Percentiles rank a stretch among this genome's conserved stretches.
phyloP scores from a whole-genome alignment of 345 rosid genomes.

The Salix dunnii region DNA sequence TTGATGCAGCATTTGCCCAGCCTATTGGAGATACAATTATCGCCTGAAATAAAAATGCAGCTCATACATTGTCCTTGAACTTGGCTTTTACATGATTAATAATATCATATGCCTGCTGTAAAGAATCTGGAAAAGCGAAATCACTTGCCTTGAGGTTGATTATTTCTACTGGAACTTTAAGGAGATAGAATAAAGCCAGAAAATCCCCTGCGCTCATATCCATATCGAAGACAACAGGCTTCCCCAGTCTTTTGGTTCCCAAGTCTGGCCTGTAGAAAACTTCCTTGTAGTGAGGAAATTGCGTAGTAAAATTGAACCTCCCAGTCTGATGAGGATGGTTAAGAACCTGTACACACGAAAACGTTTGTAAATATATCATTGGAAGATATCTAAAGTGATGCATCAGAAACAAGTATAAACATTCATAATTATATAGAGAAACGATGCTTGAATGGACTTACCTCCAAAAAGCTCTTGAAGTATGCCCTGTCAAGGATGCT shows the following conservation, averaged over 20 bases:
- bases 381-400: background rate
- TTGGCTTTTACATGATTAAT: background rate
- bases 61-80: background rate
- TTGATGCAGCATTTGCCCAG: slow-evolving; percentile 94
- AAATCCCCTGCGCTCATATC: slow-evolving; percentile 98
- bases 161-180: slow-evolving; percentile 67
- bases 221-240: slow-evolving; percentile 83
- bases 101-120: background rate
- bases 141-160: slow-evolving; percentile 62
- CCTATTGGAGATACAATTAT: slow-evolving; percentile 80
- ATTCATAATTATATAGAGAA: background rate
- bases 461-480: slow-evolving; percentile 75
- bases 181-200: slow-evolving; percentile 72
- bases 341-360: slow-evolving; percentile 46
- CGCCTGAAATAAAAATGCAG: slow-evolving; percentile 43
- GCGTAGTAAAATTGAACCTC: slow-evolving; percentile 64
- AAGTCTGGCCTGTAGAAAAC: slow-evolving; percentile 56
- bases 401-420: background rate
- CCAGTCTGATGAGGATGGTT: slow-evolving; percentile 57
- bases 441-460: slow-evolving; percentile 30
- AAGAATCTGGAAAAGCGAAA: background rate
- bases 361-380: background rate
- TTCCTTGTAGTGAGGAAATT: slow-evolving; percentile 70
- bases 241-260: slow-evolving; percentile 47
- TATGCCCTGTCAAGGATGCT: slow-evolving; percentile 62